Base-by-base conservation (phyloP, 768 basidiomycete species). In the Suillus americanus region DNA sequence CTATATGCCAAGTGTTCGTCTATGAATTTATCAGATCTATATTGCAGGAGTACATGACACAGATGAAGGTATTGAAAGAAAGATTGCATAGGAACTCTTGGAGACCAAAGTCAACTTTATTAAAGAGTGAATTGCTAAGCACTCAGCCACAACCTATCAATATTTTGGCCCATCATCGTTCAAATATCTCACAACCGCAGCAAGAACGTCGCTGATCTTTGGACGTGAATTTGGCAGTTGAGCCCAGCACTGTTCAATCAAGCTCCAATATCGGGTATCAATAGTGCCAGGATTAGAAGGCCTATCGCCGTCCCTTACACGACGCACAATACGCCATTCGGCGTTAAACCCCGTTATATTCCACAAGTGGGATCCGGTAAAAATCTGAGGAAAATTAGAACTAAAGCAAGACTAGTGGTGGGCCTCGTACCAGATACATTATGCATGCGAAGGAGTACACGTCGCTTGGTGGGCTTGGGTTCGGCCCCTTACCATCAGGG, bases 131-230 rank as follows among this genome's bases (percentile, higher is more conserved):
- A 45, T 20, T 45, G 20, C 43, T 20, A 45, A 45, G 46, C 46
- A 25, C 23, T 23, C 20, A 25, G 46, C 23, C 13, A 50, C 46
- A 25, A 48, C n/a, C 6, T 25, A 23, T 23, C 46, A 23, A 23
- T 23, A 48, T 23, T 25, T 50, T 13, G 14, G 13, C 14, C 7
- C 50, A 38, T 37, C 25, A 30, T 61, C 33, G 16, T 33, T 8
- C 35, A 35, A 9, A n/a, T 54, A 5, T 54, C 79, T 57, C 12
- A 18, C 18, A 57, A 28, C 25, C 10, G 25, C 16, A 18, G 23
- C n/a, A 57, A 57, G 9, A 35, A 57, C 56, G 0, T 40, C 9
- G 9, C 38, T 57, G 25, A 57, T 57, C 25, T 25, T 20, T 28
- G 56, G 56, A 28, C 56, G 56, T 40, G 38, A 57, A 40, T 1